These are phyloP conservation scores for Saksenaea vasiformis DNA, from an alignment of 371 early-diverging fungal species.

Conservation along the genomic window DNA sequence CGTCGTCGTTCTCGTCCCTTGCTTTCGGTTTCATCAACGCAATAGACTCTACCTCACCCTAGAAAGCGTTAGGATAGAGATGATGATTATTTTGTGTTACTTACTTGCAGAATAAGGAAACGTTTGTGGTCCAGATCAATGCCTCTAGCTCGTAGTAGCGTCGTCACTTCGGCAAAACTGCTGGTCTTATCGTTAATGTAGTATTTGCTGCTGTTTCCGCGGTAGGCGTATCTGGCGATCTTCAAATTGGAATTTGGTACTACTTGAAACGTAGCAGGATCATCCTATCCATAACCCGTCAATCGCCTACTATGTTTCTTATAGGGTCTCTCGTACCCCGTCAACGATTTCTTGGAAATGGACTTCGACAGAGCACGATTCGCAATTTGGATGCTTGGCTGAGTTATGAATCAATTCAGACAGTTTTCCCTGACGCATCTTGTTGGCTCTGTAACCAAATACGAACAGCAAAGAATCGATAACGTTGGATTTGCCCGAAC, in stretches of 20 bases:
- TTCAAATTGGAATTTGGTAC: constrained; percentile 76
- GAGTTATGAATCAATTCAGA: constrained; percentile 98
- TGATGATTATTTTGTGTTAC: background rate
- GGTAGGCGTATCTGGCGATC: constrained; percentile 80
- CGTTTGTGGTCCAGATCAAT: constrained; percentile 99
- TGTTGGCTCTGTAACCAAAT: constrained; percentile 99
- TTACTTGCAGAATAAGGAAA: constrained; percentile 94
- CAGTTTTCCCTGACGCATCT: constrained; percentile 97
- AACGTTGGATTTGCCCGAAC: constrained; percentile 99
- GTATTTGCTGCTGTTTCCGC: constrained; percentile 78
- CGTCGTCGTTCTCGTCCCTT: constrained; percentile 90
- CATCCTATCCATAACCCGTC: constrained; percentile 53
- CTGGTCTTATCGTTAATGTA: constrained; percentile 75
- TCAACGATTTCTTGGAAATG: constrained; percentile 93
- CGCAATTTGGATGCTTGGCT: constrained; percentile 67
- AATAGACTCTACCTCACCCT: constrained; percentile 99
- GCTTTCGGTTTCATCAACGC: constrained; percentile 99
- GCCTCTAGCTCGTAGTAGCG: constrained; percentile 84
- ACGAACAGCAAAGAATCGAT: constrained; percentile 99
- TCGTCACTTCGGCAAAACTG: constrained; percentile 85
- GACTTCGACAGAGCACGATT: constrained; percentile 90
- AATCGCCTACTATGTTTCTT: too few relatives aligned
- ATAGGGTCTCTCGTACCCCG: too few relatives aligned
- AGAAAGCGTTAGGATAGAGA: background rate
- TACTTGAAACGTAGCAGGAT: constrained; percentile 58